Evolutionary conservation across 495 filamentous ascomycete species (phyloP).

Genomic region (Massariosphaeria phaeospora): DNA sequence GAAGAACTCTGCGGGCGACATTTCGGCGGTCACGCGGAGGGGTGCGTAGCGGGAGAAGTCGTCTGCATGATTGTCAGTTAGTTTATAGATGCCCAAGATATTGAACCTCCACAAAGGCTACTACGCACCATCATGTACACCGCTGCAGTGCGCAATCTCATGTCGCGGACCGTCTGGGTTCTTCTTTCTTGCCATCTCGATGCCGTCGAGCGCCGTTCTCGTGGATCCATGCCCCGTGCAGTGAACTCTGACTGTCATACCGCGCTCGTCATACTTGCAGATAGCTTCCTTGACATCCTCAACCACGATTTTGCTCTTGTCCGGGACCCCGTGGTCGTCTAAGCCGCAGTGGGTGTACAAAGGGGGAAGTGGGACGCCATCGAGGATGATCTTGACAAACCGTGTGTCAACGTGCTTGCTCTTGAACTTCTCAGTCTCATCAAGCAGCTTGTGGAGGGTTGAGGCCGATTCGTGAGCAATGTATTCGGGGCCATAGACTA

Average conservation of each 20-base stretch:
- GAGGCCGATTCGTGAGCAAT: slow-evolving; percentile 7
- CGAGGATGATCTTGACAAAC: slow-evolving; percentile 29
- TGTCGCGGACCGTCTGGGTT: slow-evolving; percentile 20
- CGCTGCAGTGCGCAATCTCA: slow-evolving; percentile 24
- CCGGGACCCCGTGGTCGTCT: slow-evolving; percentile 2
- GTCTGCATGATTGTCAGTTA: neutral
- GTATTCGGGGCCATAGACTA: slow-evolving; percentile 22
- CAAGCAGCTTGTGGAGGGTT: slow-evolving; percentile 9
- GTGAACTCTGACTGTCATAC: slow-evolving; percentile 20
- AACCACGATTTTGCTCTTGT: slow-evolving; percentile 7
- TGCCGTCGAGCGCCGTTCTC: slow-evolving; percentile 14
- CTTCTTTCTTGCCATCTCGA: slow-evolving; percentile 10
- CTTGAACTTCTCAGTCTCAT: slow-evolving; percentile 12
- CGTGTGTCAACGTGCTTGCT: slow-evolving; percentile 25
- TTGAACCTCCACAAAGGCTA: neutral
- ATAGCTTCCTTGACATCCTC: slow-evolving; percentile 12
- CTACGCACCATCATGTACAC: slow-evolving; percentile 12
- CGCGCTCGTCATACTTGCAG: slow-evolving; percentile 7
- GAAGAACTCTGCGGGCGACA: slow-evolving; percentile 29
- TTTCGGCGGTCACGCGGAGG: slow-evolving; percentile 26
- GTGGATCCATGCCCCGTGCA: slow-evolving; percentile 20
- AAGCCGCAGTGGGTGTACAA: slow-evolving; percentile 21
- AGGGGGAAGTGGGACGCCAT: slow-evolving; percentile 23
- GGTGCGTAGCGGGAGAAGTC: slow-evolving; percentile 15
- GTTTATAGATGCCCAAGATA: neutral